Evolutionary conservation across 306 rosid genomes (phyloP).

Genomic region (Cucumis cinereus): DNA sequence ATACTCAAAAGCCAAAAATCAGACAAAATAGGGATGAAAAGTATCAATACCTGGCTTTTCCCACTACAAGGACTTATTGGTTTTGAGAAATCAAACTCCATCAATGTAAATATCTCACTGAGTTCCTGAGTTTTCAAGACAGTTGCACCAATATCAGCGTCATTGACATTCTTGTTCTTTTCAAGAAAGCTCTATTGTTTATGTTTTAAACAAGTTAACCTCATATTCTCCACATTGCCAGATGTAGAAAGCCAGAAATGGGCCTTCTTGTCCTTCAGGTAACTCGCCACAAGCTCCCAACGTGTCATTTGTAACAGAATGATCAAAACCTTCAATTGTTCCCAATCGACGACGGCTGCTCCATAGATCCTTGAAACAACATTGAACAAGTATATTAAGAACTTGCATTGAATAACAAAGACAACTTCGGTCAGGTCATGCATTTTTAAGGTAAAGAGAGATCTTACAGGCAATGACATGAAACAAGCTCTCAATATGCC

Average conservation of each 20-base stretch:
- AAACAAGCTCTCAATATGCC: slow-evolving; percentile 75
- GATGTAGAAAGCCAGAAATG: slow-evolving; percentile 45
- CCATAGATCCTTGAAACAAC: slow-evolving; percentile 56
- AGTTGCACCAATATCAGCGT: neutral
- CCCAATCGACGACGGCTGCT: slow-evolving; percentile 57
- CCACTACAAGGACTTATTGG: slow-evolving; percentile 44
- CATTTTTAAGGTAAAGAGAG: neutral
- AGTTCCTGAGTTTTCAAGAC: slow-evolving; percentile 47
- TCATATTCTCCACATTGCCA: slow-evolving; percentile 78
- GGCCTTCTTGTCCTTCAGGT: slow-evolving; percentile 44
- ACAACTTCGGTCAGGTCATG: neutral
- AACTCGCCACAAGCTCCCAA: slow-evolving; percentile 71
- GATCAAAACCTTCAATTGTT: slow-evolving; percentile 67
- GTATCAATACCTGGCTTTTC: slow-evolving; percentile 45
- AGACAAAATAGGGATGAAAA: neutral
- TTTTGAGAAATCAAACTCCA: slow-evolving; percentile 83
- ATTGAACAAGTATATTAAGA: neutral
- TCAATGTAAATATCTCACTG: slow-evolving; percentile 46
- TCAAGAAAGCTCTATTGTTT: neutral
- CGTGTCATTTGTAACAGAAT: slow-evolving; percentile 48
- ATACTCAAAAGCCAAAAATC: neutral
- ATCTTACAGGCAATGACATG: slow-evolving; percentile 71
- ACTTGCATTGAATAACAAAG: neutral
- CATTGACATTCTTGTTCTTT: neutral
- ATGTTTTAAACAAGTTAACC: slow-evolving; percentile 23